Conservation (phyloP, 805 yeast genomes). For the Clavispora carvajalis region DNA sequence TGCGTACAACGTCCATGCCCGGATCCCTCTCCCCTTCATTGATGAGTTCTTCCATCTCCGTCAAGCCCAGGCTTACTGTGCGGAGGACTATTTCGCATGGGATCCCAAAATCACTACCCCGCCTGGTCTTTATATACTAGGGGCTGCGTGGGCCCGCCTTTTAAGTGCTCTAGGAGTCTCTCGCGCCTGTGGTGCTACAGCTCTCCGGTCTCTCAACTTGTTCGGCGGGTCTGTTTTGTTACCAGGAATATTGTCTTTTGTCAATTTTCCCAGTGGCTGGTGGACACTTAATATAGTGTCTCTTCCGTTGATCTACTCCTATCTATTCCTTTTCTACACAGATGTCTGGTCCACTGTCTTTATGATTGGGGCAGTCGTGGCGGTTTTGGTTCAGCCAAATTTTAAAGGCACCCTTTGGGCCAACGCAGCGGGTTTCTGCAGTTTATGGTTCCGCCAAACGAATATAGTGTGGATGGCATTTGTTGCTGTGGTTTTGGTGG, state of each 20-base stretch:
- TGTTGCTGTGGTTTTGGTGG: constrained; percentile 50
- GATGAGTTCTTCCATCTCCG: constrained; percentile 86
- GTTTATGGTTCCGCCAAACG: constrained; percentile 83
- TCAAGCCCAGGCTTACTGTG: constrained; percentile 67
- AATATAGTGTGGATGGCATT: constrained; percentile 83
- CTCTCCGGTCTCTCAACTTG: constrained; percentile 48
- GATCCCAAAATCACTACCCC: constrained; percentile 94
- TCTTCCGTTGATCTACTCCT: constrained; percentile 70
- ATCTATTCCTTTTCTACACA: constrained; percentile 78
- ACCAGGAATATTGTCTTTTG: constrained; percentile 40
- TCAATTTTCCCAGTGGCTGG: constrained; percentile 12
- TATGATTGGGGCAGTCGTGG: constrained; percentile 50
- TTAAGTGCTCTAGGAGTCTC: constrained; percentile 31
- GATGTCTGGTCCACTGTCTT: constrained; percentile 88
- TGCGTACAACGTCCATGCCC: constrained; percentile 5
- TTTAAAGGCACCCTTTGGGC: constrained; percentile 30
- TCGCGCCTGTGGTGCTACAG: constrained; percentile 8
- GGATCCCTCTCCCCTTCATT: constrained; percentile 22
- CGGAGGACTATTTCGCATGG: constrained; percentile 46
- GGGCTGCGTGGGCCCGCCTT: constrained; percentile 32
- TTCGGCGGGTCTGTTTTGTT: constrained; percentile 56
- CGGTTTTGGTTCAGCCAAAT: constrained; percentile 30
- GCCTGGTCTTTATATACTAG: constrained; percentile 74
- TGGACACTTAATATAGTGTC: constrained; percentile 30
- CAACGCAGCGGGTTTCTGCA: constrained; percentile 52